A percentile compares a stretch with the other conserved stretches of the same genome.
These are phyloP conservation scores for Flaveria bidentis DNA, from an alignment of 129 eudicot species.

Conservation along the genomic window DNA sequence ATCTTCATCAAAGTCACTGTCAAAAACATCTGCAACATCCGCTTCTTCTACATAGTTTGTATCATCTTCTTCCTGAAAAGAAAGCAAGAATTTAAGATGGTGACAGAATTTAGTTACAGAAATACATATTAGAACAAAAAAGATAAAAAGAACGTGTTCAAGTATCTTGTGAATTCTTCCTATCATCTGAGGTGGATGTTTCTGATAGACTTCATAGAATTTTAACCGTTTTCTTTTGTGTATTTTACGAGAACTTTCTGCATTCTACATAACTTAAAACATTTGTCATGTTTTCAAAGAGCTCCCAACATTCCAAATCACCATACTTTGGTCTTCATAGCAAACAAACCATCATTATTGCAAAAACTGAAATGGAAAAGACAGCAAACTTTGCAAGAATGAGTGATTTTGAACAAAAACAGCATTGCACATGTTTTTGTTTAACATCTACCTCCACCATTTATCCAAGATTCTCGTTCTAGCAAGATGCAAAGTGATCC, in stretches of 20 bases:
- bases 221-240: not conserved
- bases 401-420: not conserved
- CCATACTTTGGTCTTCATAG: slow-evolving; percentile 5
- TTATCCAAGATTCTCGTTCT: slow-evolving; percentile 1
- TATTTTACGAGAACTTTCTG: not conserved
- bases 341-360: slow-evolving; percentile 11
- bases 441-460: not conserved
- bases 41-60: slow-evolving; percentile 74
- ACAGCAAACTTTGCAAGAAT: not conserved
- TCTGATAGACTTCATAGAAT: not conserved
- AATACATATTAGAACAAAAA: not conserved
- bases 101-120: not conserved
- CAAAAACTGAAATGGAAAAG: slow-evolving; percentile 1
- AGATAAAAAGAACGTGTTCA: not conserved
- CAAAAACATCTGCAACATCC: slow-evolving; percentile 88
- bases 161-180: slow-evolving; percentile 10
- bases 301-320: not conserved
- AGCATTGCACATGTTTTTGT: not conserved
- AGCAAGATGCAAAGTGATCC: not conserved
- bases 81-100: slow-evolving; percentile 20
- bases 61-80: slow-evolving; percentile 79
- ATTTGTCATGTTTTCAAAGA: not conserved
- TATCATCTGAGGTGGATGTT: not conserved
- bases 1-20: slow-evolving; percentile 94
- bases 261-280: not conserved